Evolutionary conservation across 2,329 filamentous ascomycete species (phyloP), one percentile per base, ranked within the genome.

Genomic region (Fusarium metavorans): DNA sequence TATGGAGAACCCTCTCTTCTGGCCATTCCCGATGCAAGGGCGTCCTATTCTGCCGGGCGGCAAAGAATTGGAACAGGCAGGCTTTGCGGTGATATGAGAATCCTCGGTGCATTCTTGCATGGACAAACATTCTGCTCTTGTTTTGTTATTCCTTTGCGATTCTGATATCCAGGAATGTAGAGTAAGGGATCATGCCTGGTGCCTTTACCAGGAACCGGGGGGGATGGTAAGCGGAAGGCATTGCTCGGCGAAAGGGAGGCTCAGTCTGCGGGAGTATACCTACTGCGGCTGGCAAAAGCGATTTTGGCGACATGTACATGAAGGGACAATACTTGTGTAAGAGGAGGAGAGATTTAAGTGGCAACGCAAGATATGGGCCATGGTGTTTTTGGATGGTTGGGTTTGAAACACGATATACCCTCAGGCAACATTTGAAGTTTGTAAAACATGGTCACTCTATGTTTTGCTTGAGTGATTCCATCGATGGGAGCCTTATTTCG

Each of bases 1-100:
- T 23, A 79, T 86, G 70, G 86, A 88, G 68, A 90, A 90, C 64
- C 88, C 88, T 20, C 80, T 90, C 2, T 90, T 90, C 74, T 91
- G 89, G 89, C 88, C 89, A 1, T 91, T 90, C 69, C 89, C 89
- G 0, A 87, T 90, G 87, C 89, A 90, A 73, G 89, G 89, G 0
- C 83, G 88, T 25, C 88, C 89, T 4, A 87, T 90, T 67, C 72
- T 91, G 32, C 85, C 87, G 0, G 82, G 79, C 0, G 87, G 88
- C 1, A 76, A 83, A 34, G 82, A 85, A 59, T 75, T 91, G 62
- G 82, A 86, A 73, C 84, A 87, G 34, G 87, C 88, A 3, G 89
- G 89, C 0, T 91, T 91, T 76, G 83, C 83, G 27, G 68, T 85
- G 20, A 14, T 77, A 14, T 77, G 37, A 73, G 25, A 25, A 35